These are phyloP conservation scores for Periconia digitata DNA, from an alignment of 2,329 filamentous ascomycete genomes.

Conservation along the genomic window DNA sequence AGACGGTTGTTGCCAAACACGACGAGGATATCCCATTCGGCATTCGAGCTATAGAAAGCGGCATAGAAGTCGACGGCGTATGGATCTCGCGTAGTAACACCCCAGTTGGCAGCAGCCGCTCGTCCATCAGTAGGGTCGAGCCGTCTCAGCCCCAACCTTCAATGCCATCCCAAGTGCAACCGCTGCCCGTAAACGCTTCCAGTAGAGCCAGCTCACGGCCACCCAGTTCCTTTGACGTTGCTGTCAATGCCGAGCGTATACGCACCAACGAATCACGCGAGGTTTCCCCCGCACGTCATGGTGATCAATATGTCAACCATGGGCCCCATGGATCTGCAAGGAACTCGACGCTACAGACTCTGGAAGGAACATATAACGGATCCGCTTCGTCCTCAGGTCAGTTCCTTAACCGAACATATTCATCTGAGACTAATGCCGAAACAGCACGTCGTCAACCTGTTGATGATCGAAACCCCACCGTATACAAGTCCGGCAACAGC, in stretches of 20 bases:
- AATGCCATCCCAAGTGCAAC: constrained; percentile 24
- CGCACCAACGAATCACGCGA: constrained; percentile 32
- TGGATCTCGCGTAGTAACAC: constrained; percentile 53
- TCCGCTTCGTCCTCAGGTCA: constrained; percentile 31
- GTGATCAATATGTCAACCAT: constrained; percentile 39
- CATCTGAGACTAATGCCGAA: constrained; percentile 3
- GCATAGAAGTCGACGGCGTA: constrained; percentile 82
- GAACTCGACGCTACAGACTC: constrained; percentile 36
- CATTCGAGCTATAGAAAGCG: constrained; percentile 79
- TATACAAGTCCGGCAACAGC: constrained; percentile 23
- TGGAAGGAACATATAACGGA: constrained; percentile 24
- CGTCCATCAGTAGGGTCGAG: constrained; percentile 36
- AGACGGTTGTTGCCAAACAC: constrained; percentile 55
- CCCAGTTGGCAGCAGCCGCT: constrained; percentile 39
- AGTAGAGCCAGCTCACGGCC: constrained; percentile 39
- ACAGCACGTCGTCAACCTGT: constrained; percentile 25
- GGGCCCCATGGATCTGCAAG: constrained; percentile 36
- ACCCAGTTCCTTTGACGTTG: constrained; percentile 42
- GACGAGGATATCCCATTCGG: constrained; percentile 78
- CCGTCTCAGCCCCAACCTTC: constrained; percentile 35
- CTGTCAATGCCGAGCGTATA: constrained; percentile 41
- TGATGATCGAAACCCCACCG: constrained; percentile 16
- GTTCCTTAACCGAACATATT: neutral
- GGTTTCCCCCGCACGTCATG: constrained; percentile 27
- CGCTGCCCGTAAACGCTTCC: constrained; percentile 27